These are phyloP conservation scores for Pichia nanzhaoensis DNA, from an alignment of 805 yeast species.

Conservation along the genomic window DNA sequence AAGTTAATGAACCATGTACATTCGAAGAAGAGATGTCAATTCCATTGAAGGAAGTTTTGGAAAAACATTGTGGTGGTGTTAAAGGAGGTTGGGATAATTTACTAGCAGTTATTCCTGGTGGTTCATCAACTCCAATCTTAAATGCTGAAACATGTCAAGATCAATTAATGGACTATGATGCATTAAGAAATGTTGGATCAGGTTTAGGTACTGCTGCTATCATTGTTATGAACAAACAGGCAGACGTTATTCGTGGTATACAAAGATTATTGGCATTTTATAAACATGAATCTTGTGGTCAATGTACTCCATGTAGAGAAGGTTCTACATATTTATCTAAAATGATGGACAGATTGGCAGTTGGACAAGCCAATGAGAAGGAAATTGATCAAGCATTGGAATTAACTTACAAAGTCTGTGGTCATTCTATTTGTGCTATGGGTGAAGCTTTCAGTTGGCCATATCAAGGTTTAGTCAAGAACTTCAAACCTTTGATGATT, in stretches of 20 bases:
- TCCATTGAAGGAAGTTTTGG: slow-evolving; percentile 74
- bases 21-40: slow-evolving; percentile 94
- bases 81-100: slow-evolving; percentile 92
- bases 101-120: slow-evolving; percentile 85
- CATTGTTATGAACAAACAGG: slow-evolving; percentile 81
- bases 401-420: slow-evolving; percentile 81
- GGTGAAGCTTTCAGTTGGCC: slow-evolving; percentile 97
- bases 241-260: slow-evolving; percentile 79
- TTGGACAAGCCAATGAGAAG: slow-evolving; percentile 72
- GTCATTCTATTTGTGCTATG: slow-evolving; percentile 86
- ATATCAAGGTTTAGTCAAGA: slow-evolving; percentile 78
- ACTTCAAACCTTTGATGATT: slow-evolving; percentile 76
- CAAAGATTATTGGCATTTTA: slow-evolving; percentile 80
- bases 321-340: slow-evolving; percentile 82
- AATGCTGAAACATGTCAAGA: slow-evolving; percentile 60
- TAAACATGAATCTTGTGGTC: slow-evolving; percentile 92
- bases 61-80: slow-evolving; percentile 86
- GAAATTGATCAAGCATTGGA: slow-evolving; percentile 84
- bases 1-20: slow-evolving; percentile 87
- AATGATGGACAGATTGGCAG: slow-evolving; percentile 76
- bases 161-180: slow-evolving; percentile 83
- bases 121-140: slow-evolving; percentile 80
- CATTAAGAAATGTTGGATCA: slow-evolving; percentile 75
- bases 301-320: slow-evolving; percentile 92
- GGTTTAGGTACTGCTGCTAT: slow-evolving; percentile 93